Conservation (phyloP, 2,329 filamentous ascomycete genomes). For the Cordyceps tenuipes region DNA sequence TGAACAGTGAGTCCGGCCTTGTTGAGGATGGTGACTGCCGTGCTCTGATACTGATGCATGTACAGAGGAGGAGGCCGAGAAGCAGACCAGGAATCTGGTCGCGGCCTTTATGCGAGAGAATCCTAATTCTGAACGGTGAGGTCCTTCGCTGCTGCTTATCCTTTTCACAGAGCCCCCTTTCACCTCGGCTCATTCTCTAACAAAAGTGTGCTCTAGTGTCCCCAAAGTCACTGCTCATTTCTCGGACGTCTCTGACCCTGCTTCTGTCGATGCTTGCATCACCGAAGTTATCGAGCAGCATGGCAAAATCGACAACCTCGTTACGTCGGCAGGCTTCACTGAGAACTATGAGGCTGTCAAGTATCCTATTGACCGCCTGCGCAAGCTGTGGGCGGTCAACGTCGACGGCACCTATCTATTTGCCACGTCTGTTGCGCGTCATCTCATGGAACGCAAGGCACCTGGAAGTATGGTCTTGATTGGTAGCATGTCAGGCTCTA, state of each 20-base stretch:
- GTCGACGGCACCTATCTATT: constrained; percentile 89
- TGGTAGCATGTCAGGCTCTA: constrained; percentile 86
- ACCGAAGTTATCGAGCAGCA: constrained; percentile 51
- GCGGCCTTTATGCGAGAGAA: constrained; percentile 73
- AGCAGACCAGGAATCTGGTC: constrained; percentile 65
- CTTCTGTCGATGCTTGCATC: constrained; percentile 68
- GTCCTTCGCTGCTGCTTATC: constrained; percentile 14
- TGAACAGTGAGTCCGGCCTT: constrained; percentile 61
- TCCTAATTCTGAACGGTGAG: constrained; percentile 60
- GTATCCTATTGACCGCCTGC: constrained; percentile 84
- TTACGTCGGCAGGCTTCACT: constrained; percentile 93
- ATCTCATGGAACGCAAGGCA: constrained; percentile 73
- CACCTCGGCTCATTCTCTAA: background rate
- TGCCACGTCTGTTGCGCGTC: constrained; percentile 73
- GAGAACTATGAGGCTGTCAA: constrained; percentile 90
- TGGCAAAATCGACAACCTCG: constrained; percentile 80
- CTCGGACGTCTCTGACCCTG: constrained; percentile 73
- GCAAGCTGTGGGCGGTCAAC: constrained; percentile 91
- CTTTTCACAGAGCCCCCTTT: background rate
- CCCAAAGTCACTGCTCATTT: constrained; percentile 87
- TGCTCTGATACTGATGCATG: constrained; percentile 13
- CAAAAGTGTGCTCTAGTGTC: constrained; percentile 37
- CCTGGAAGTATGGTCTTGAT: constrained; percentile 88
- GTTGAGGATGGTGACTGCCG: background rate
- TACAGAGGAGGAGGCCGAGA: constrained; percentile 77